Conservation (phyloP, 2,329 filamentous ascomycete genomes). For the Exophiala xenobiotica region DNA sequence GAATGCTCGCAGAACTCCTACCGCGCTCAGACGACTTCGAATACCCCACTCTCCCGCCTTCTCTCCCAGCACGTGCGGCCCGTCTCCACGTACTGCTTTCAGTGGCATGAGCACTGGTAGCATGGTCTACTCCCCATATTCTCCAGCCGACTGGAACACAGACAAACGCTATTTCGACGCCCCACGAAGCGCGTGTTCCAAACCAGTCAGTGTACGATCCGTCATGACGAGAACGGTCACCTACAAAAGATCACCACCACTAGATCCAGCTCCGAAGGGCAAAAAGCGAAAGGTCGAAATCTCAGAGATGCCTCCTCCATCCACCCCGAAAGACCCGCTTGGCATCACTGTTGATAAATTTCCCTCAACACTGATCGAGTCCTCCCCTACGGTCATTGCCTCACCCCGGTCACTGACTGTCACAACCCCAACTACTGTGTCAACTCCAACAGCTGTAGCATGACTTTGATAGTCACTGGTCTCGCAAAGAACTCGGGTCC, state of each 20-base stretch:
- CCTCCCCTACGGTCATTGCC: conserved; percentile 1
- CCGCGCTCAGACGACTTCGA: conserved; percentile 62
- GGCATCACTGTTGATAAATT: conserved; percentile 16
- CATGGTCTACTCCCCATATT: conserved; percentile 70
- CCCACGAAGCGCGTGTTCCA: conserved; percentile 61
- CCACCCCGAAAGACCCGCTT: conserved; percentile 13
- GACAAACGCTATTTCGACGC: conserved; percentile 63
- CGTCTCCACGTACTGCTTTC: conserved; percentile 68
- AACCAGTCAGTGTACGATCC: conserved; percentile 72
- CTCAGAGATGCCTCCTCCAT: conserved; percentile 23
- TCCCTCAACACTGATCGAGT: conserved; percentile 21
- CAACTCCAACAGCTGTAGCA: conserved; percentile 11
- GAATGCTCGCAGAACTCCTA: conserved; percentile 59
- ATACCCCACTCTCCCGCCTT: conserved; percentile 74
- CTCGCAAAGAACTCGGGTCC: neutral
- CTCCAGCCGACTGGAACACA: conserved; percentile 71
- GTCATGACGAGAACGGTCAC: conserved; percentile 93
- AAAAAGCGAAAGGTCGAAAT: conserved; percentile 73
- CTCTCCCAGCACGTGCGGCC: conserved; percentile 55
- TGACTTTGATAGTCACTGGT: conserved; percentile 3
- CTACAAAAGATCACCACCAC: conserved; percentile 69
- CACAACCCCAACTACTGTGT: conserved; percentile 9
- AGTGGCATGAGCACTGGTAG: conserved; percentile 37
- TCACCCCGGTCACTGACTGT: conserved; percentile 10
- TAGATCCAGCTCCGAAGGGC: conserved; percentile 86